phyloP scores from a whole-genome alignment of 2,329 filamentous ascomycete species.

The Aspergillus persii region DNA sequence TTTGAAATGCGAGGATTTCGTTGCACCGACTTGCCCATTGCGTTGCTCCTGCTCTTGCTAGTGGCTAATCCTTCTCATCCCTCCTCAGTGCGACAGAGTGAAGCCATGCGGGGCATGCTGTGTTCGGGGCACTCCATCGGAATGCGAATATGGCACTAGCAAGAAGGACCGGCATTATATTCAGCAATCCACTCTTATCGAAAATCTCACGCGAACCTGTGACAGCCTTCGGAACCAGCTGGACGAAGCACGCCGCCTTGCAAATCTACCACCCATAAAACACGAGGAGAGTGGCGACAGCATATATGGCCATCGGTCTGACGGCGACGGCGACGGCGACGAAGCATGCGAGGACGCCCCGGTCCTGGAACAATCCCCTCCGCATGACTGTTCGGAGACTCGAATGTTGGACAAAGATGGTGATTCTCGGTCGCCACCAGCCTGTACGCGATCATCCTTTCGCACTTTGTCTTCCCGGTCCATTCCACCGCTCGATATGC shows the following conservation, averaged over 20 bases:
- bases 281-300: slow-evolving; percentile 8
- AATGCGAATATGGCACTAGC: slow-evolving; percentile 31
- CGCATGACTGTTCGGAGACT: neutral
- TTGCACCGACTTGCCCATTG: neutral
- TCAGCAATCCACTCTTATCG: slow-evolving; percentile 27
- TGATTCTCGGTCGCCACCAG: neutral
- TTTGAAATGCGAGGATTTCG: neutral
- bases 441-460: slow-evolving; percentile 1
- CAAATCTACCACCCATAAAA: slow-evolving; percentile 17
- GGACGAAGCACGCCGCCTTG: slow-evolving; percentile 15
- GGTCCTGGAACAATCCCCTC: neutral
- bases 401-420: neutral
- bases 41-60: neutral
- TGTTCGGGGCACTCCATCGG: slow-evolving; percentile 28
- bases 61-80: neutral
- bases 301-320: neutral
- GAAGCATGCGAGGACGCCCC: neutral
- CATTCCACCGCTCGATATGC: neutral
- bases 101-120: slow-evolving; percentile 33
- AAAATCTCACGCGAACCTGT: slow-evolving; percentile 23
- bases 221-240: slow-evolving; percentile 21
- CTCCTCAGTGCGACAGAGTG: slow-evolving; percentile 28
- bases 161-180: slow-evolving; percentile 32
- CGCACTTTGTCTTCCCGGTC: neutral
- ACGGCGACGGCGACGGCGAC: slow-evolving; percentile 5